Percentiles rank a stretch among this genome's conserved stretches.
Evolutionary conservation across 2,329 filamentous ascomycete genomes (phyloP).

Genomic region (Byssoonygena ceratinophila): DNA sequence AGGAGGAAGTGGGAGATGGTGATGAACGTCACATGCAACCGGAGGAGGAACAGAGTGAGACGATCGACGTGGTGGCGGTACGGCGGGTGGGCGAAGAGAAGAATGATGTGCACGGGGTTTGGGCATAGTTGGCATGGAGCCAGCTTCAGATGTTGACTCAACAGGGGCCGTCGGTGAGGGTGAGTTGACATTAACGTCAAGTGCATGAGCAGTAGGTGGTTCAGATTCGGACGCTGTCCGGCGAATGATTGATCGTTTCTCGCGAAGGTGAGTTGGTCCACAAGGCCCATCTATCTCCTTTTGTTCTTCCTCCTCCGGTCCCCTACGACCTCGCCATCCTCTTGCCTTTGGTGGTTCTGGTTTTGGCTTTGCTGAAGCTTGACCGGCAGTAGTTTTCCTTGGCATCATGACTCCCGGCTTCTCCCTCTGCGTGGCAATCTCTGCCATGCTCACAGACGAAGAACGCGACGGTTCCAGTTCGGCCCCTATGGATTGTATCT

Average conservation of each 20-base stretch:
- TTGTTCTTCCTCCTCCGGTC: conserved; percentile 19
- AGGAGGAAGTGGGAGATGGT: conserved; percentile 14
- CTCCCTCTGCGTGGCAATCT: conserved; percentile 69
- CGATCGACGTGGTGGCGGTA: conserved; percentile 34
- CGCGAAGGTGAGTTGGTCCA: background rate
- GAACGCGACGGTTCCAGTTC: conserved; percentile 57
- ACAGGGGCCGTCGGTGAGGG: background rate
- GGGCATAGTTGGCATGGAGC: background rate
- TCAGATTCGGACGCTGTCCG: conserved; percentile 12
- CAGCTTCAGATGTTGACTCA: background rate
- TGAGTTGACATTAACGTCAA: background rate
- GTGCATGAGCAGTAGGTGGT: conserved; percentile 3
- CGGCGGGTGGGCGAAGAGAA: conserved; percentile 26
- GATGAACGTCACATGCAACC: conserved; percentile 11
- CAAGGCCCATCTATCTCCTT: background rate
- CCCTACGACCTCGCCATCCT: conserved; percentile 33
- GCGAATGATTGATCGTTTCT: background rate
- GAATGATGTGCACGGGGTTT: conserved; percentile 4
- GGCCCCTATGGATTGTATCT: conserved; percentile 49
- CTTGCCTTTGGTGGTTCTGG: conserved; percentile 36
- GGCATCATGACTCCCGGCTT: conserved; percentile 75
- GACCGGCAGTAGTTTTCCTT: conserved; percentile 42
- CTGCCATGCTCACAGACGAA: conserved; percentile 64
- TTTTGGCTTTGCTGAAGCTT: conserved; percentile 17
- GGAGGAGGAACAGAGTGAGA: conserved; percentile 22